Evolutionary conservation across 2,329 filamentous ascomycete genomes (phyloP).

Genomic region (Fusarium camptoceras): DNA sequence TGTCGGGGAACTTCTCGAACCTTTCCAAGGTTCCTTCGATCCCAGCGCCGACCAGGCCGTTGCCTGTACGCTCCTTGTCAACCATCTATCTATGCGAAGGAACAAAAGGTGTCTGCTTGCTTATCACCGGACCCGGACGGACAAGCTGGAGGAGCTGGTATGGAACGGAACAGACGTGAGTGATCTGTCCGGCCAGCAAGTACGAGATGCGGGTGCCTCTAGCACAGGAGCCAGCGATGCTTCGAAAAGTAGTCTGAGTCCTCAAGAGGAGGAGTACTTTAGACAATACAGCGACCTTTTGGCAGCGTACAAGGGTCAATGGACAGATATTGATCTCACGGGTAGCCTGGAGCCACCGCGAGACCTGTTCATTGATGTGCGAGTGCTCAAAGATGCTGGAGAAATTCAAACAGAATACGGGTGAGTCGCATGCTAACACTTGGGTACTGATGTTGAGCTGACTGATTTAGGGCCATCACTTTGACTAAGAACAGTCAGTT

Average conservation of each 20-base stretch:
- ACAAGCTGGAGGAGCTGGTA: slow-evolving; percentile 92
- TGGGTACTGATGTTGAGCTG: slow-evolving; percentile 21
- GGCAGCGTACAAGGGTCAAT: slow-evolving; percentile 97
- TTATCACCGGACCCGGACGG: slow-evolving; percentile 89
- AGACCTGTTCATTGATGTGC: slow-evolving; percentile 96
- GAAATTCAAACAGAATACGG: slow-evolving; percentile 99
- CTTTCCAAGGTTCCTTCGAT: slow-evolving; percentile 87
- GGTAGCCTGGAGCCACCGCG: slow-evolving; percentile 93
- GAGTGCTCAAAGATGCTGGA: slow-evolving; percentile 94
- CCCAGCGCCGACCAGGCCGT: slow-evolving; percentile 84
- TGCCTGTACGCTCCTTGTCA: slow-evolving; percentile 89
- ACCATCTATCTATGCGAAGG: slow-evolving; percentile 93
- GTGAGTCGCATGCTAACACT: slow-evolving; percentile 63
- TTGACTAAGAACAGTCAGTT: slow-evolving; percentile 99
- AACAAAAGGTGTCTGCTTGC: slow-evolving; percentile 96
- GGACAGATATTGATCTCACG: slow-evolving; percentile 97
- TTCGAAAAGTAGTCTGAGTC: slow-evolving; percentile 82
- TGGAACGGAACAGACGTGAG: slow-evolving; percentile 90
- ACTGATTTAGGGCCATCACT: slow-evolving; percentile 79
- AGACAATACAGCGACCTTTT: slow-evolving; percentile 90
- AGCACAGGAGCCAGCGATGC: slow-evolving; percentile 52
- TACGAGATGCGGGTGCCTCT: slow-evolving; percentile 54
- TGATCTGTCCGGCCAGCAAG: slow-evolving; percentile 73
- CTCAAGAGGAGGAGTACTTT: slow-evolving; percentile 97
- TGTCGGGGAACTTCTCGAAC: slow-evolving; percentile 80